Evolutionary conservation across 139 green algal genomes (phyloP).

Genomic region (Haematococcus lacustris): DNA sequence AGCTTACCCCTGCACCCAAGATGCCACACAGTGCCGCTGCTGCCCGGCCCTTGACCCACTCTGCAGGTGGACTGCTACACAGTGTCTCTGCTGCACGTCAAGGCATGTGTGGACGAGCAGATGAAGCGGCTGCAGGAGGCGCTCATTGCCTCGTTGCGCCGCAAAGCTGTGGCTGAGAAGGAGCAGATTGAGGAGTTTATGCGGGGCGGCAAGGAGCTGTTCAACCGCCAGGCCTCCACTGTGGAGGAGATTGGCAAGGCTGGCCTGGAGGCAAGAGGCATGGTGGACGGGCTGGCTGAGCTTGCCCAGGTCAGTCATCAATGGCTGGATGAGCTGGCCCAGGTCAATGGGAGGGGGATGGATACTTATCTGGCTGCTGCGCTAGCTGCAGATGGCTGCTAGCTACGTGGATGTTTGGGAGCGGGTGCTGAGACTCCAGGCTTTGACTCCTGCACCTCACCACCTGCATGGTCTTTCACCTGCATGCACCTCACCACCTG

Average conservation of each 20-base stretch:
- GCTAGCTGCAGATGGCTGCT: too few species aligned
- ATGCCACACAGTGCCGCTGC: too few species aligned
- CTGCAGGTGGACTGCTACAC: constrained; percentile 14
- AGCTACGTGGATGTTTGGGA: too few species aligned
- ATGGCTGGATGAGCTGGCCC: too few species aligned
- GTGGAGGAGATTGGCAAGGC: constrained; percentile 67
- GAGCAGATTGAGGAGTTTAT: constrained; percentile 63
- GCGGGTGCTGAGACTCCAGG: too few species aligned
- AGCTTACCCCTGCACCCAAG: too few species aligned
- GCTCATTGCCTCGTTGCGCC: constrained; percentile 45
- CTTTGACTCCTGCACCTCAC: too few species aligned
- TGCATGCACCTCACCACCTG: too few species aligned
- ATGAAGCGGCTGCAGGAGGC: constrained; percentile 61
- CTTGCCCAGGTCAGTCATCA: constrained; percentile 27
- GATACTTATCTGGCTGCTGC: too few species aligned
- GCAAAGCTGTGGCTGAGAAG: constrained; percentile 56
- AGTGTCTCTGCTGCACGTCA: constrained; percentile 48
- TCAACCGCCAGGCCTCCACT: constrained; percentile 40
- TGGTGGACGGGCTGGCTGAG: constrained; percentile 40
- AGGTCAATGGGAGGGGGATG: too few species aligned
- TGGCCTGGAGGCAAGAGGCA: constrained; percentile 40
- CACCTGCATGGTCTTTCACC: too few species aligned
- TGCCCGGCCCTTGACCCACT: too few species aligned
- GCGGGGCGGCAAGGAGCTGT: constrained; percentile 34
- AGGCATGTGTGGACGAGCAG: constrained; percentile 56